These are phyloP conservation scores for Candida wancherniae DNA, from an alignment of 805 yeast genomes.

Conservation along the genomic window DNA sequence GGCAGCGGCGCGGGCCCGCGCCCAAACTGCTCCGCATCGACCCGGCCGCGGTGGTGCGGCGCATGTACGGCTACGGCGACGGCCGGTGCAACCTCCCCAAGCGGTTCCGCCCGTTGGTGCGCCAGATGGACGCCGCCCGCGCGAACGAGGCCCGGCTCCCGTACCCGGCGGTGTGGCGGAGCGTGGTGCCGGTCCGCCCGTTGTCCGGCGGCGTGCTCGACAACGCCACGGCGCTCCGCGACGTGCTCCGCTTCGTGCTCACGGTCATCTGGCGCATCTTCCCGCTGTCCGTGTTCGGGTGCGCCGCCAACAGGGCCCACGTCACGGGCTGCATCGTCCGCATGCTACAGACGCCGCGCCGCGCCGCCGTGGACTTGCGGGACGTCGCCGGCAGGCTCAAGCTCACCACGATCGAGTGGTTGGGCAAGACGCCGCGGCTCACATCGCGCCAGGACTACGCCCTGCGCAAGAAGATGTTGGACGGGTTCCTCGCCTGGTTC, in stretches of 20 bases:
- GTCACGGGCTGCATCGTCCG: constrained; percentile 4
- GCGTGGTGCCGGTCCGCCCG: neutral
- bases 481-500: constrained; percentile 54
- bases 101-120: constrained; percentile 2
- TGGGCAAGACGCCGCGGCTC: constrained; percentile 29
- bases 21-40: no score
- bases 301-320: constrained; percentile 32
- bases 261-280: constrained; percentile 43
- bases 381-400: constrained; percentile 33
- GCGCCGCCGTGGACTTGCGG: constrained; percentile 29
- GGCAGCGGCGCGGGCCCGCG: no score
- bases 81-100: constrained; percentile 4
- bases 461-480: constrained; percentile 33
- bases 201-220: constrained; percentile 23
- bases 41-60: constrained; percentile 1
- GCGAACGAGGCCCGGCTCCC: constrained; percentile 3
- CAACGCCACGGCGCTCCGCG: constrained; percentile 23
- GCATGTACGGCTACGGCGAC: constrained; percentile 1
- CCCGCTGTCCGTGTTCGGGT: constrained; percentile 52
- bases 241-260: constrained; percentile 41
- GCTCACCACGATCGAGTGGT: constrained; percentile 51
- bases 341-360: constrained; percentile 14
- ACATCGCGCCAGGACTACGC: constrained; percentile 40
- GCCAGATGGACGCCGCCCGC: constrained; percentile 1
- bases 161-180: constrained; percentile 2